Evolutionary conservation across 2,329 filamentous ascomycete species (phyloP).

Genomic region (Arthrobotrys pseudoclavata): DNA sequence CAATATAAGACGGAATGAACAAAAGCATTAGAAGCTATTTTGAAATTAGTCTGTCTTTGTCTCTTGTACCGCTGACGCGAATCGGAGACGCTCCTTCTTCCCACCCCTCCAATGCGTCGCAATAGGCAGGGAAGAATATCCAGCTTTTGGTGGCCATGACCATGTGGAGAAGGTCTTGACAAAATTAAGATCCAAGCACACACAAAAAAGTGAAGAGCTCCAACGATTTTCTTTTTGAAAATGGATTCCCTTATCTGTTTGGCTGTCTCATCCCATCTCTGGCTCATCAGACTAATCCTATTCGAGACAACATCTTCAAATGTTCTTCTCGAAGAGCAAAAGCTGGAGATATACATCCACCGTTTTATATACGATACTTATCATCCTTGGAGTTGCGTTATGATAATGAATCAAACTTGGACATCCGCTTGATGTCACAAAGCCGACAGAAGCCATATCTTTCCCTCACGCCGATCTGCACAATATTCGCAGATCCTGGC

Average conservation of each 20-base stretch:
- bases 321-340: constrained; percentile 27
- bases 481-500: neutral
- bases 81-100: constrained; percentile 60
- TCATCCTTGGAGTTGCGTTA: neutral
- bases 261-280: constrained; percentile 60
- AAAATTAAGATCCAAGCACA: constrained; percentile 34
- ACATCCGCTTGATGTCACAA: constrained; percentile 37
- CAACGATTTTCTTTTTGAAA: constrained; percentile 29
- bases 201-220: constrained; percentile 52
- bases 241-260: constrained; percentile 58
- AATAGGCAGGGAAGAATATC: constrained; percentile 46
- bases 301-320: constrained; percentile 31
- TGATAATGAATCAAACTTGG: constrained; percentile 26
- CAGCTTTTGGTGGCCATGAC: constrained; percentile 40
- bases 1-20: constrained; percentile 40
- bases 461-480: constrained; percentile 20
- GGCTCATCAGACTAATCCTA: constrained; percentile 55
- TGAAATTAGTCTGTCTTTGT: constrained; percentile 12
- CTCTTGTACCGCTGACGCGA: constrained; percentile 51
- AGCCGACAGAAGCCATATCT: constrained; percentile 28
- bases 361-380: neutral
- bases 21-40: constrained; percentile 13
- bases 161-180: constrained; percentile 55
- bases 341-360: constrained; percentile 11
- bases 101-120: constrained; percentile 49